A percentile compares a stretch with the other conserved stretches of the same genome.
Evolutionary conservation across 768 basidiomycete species (phyloP).

Genomic region (Xerocomellus amylosporus): DNA sequence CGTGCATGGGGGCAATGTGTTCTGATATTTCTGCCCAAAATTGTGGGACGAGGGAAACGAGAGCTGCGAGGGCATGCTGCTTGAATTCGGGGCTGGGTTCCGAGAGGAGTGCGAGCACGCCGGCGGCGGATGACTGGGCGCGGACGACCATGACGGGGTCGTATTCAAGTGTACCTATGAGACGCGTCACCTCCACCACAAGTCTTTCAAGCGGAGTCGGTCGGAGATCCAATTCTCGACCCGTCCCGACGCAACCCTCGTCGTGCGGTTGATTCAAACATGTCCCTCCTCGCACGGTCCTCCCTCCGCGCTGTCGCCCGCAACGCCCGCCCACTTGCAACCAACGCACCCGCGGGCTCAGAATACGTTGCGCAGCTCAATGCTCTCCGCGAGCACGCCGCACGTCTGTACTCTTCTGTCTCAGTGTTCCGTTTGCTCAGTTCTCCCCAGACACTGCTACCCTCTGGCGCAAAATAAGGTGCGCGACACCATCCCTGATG

Average conservation of each 20-base stretch:
- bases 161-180: background rate
- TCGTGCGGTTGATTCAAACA: slow-evolving; percentile 19
- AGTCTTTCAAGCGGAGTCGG: slow-evolving; percentile 32
- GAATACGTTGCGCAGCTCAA: slow-evolving; percentile 51
- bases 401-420: slow-evolving; percentile 40
- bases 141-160: slow-evolving; percentile 57
- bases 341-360: slow-evolving; percentile 37
- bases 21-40: slow-evolving; percentile 99
- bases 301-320: slow-evolving; percentile 46
- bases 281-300: slow-evolving; percentile 52
- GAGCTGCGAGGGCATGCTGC: slow-evolving; percentile 82
- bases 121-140: slow-evolving; percentile 79
- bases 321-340: slow-evolving; percentile 35
- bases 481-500: slow-evolving; percentile 19
- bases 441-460: slow-evolving; percentile 58
- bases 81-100: slow-evolving; percentile 88
- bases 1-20: slow-evolving; percentile 84
- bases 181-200: slow-evolving; percentile 45
- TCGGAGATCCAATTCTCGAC: slow-evolving; percentile 21
- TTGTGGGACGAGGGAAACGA: slow-evolving; percentile 82
- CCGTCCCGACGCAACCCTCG: slow-evolving; percentile 30
- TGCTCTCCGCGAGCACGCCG: slow-evolving; percentile 64
- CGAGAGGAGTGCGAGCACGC: slow-evolving; percentile 85
- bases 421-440: slow-evolving; percentile 9
- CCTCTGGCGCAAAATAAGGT: slow-evolving; percentile 90